Percentiles rank a stretch among this genome's conserved stretches.
Evolutionary conservation across 306 rosid species (phyloP).

Genomic region (Begonia masoniana): DNA sequence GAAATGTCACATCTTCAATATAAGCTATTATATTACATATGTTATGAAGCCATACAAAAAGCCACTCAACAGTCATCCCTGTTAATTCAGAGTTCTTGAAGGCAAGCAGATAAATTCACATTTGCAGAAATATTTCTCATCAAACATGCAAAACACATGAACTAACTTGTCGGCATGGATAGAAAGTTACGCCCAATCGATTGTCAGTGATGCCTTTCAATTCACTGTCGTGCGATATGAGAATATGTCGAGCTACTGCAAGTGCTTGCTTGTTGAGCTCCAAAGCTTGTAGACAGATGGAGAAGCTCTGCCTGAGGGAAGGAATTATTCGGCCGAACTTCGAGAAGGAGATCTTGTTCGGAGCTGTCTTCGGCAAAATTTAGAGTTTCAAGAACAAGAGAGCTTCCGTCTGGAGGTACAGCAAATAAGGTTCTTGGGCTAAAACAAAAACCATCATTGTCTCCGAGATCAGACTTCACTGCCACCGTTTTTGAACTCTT

Average conservation of each 20-base stretch:
- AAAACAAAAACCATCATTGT: constrained; percentile 51
- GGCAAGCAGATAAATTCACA: constrained; percentile 30
- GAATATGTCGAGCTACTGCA: constrained; percentile 66
- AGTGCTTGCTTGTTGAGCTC: constrained; percentile 66
- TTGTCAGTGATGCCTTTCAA: too few species aligned
- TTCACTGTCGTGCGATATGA: constrained; percentile 2
- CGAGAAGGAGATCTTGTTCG: constrained; percentile 73
- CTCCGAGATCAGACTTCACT: constrained; percentile 38
- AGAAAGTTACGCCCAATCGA: neutral
- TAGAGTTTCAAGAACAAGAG: constrained; percentile 49
- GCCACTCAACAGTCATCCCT: constrained; percentile 37
- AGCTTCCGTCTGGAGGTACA: constrained; percentile 69
- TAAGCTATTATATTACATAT: constrained; percentile 58
- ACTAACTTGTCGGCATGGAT: constrained; percentile 15
- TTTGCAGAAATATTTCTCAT: constrained; percentile 30
- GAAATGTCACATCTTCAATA: too few species aligned
- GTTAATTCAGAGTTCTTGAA: constrained; percentile 19
- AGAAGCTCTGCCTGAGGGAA: constrained; percentile 91
- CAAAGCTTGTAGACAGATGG: constrained; percentile 38
- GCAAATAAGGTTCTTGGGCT: constrained; percentile 85
- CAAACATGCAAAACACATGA: constrained; percentile 31
- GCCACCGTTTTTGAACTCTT: constrained; percentile 69
- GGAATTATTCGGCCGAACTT: constrained; percentile 70
- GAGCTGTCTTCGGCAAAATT: constrained; percentile 54
- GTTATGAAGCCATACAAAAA: constrained; percentile 55